Conservation (phyloP, 2,329 filamentous ascomycete genomes). For the Lasiodiplodia citricola region DNA sequence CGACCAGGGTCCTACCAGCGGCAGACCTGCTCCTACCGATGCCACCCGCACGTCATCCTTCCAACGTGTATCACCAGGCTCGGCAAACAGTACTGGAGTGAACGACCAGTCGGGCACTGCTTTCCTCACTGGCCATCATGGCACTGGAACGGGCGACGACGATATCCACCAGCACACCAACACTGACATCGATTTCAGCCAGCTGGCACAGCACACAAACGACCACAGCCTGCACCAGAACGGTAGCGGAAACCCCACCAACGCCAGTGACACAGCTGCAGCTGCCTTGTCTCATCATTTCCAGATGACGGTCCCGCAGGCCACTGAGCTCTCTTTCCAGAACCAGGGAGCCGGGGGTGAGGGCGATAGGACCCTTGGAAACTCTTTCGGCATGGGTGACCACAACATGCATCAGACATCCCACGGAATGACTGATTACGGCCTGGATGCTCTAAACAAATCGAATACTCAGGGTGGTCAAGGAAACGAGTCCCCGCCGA, state of each 20-base stretch:
- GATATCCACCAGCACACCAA: constrained; percentile 46
- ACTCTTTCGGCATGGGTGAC: constrained; percentile 51
- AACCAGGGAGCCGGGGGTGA: constrained; percentile 51
- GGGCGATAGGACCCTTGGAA: constrained; percentile 41
- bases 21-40: constrained; percentile 41
- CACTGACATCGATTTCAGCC: constrained; percentile 39
- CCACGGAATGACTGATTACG: constrained; percentile 44
- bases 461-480: constrained; percentile 36
- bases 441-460: constrained; percentile 58
- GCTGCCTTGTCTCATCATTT: constrained; percentile 58
- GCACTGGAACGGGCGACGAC: constrained; percentile 43
- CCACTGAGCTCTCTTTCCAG: constrained; percentile 60
- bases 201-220: constrained; percentile 38
- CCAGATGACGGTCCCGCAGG: constrained; percentile 62
- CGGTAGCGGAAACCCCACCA: constrained; percentile 56
- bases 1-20: constrained; percentile 45
- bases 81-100: constrained; percentile 38
- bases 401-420: constrained; percentile 44
- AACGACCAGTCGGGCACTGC: constrained; percentile 45
- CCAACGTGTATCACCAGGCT: constrained; percentile 30
- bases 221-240: constrained; percentile 53
- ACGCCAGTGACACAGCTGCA: constrained; percentile 64
- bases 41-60: constrained; percentile 26
- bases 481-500: constrained; percentile 43
- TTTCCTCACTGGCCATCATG: constrained; percentile 48